A percentile compares a stretch with the other conserved stretches of the same genome.
These are phyloP conservation scores for Fusarium multiceps DNA, from an alignment of 2,329 filamentous ascomycete genomes.

Conservation along the genomic window DNA sequence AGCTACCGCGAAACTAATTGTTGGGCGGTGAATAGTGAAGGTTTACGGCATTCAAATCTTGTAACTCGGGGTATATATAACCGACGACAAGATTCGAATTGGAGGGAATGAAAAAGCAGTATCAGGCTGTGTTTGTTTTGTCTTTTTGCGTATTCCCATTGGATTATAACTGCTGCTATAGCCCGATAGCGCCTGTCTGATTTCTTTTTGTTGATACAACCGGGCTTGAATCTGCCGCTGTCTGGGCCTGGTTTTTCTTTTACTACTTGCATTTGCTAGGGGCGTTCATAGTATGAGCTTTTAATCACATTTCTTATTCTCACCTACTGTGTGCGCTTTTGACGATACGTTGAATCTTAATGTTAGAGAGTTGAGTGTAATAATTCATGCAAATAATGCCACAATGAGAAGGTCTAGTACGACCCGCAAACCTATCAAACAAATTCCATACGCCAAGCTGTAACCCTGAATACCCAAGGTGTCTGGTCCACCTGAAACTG, in stretches of 20 bases:
- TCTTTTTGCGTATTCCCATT: constrained; percentile 39
- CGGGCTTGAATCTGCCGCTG: constrained; percentile 30
- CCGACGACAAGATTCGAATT: constrained; percentile 3
- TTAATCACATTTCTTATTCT: constrained; percentile 44
- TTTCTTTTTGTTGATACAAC: constrained; percentile 31
- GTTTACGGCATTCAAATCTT: not conserved
- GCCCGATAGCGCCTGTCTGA: constrained; percentile 25
- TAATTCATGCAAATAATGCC: constrained; percentile 6
- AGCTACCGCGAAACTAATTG: constrained; percentile 37
- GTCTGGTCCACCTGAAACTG: constrained; percentile 40
- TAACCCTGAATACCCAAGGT: constrained; percentile 25
- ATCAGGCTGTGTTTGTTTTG: constrained; percentile 21
- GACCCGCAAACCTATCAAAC: constrained; percentile 9
- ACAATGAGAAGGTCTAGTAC: not conserved
- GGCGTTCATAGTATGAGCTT: constrained; percentile 48
- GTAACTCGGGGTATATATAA: constrained; percentile 1
- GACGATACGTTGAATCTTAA: not conserved
- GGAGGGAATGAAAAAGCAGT: constrained; percentile 13
- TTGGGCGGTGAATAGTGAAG: not conserved
- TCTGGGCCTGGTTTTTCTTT: constrained; percentile 39
- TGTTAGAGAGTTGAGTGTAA: not conserved
- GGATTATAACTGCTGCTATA: constrained; percentile 31
- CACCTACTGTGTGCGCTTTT: not conserved
- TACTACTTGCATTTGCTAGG: constrained; percentile 43
- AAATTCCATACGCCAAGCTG: constrained; percentile 36